Base-by-base conservation (phyloP, 2,329 filamentous ascomycete species). In the Cylindrodendrum hubeiense region DNA sequence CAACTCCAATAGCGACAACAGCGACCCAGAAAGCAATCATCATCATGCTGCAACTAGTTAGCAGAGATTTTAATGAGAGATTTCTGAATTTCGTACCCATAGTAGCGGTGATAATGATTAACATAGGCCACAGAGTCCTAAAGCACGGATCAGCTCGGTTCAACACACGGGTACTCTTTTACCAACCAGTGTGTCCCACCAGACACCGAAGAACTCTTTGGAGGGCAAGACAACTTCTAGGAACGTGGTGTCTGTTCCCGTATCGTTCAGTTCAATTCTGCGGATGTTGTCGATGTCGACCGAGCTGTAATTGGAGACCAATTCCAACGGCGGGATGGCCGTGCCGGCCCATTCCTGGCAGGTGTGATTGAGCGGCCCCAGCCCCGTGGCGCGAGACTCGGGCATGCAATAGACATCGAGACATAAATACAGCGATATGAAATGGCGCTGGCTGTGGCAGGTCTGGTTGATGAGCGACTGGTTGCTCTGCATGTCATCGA, bases 1-100 rank as follows among this genome's bases (percentile, higher is more conserved):
- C 64, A 0, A 80, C 30, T 9, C 82, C 82, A 7, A 83, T 67
- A 4, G 73, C 69, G 10, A 82, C 63, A 1, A 84, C 81, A 2
- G 71, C 60, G 0, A 66, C 57, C 84, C 84, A 86, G 60, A 83
- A 85, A 0, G 73, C 55, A 8, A 80, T 69, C 71, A 84, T 79
- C 4, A 75, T 77, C 17, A 70, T 68, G 3, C 80, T 80, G 15
- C 3, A 3, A 0, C 6, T 0, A 0, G 9, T 74, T 15, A 22
- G 24, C 2, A 10, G 7, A 13, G 0, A 15, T 5, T 8, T 2
- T 0, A 1, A 30, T 5, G 8, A 0, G 0, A 7, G 8, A 0
- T 19, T 1, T 22, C 13, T 6, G 6, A 28, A 28, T 9, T 5
- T 65, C 73, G n/a, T 71, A 82, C 79, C 78, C 79, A 43, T 84